Conservation (phyloP, 805 yeast genomes). For the Kockiozyma suomiensis region DNA sequence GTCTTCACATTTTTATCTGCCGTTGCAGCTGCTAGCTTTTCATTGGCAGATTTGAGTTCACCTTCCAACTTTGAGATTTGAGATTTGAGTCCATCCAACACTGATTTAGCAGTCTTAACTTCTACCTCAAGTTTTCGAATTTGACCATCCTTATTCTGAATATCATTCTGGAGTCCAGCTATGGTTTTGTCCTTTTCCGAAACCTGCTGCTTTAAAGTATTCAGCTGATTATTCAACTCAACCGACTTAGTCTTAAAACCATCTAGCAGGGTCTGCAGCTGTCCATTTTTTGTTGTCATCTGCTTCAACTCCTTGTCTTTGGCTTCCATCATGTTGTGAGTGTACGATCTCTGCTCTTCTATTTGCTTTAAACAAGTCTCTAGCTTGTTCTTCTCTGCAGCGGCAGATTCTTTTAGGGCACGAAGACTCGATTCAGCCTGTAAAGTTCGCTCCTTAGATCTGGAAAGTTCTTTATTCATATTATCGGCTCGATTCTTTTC, state of each 20-base stretch:
- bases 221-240: slow-evolving; percentile 42
- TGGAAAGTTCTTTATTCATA: slow-evolving; percentile 43
- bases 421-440: slow-evolving; percentile 22
- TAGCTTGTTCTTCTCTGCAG: slow-evolving; percentile 20
- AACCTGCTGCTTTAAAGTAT: slow-evolving; percentile 35
- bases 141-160: slow-evolving; percentile 41
- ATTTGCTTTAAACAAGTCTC: slow-evolving; percentile 31
- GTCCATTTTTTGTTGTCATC: background rate
- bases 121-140: slow-evolving; percentile 36
- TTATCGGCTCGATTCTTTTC: slow-evolving; percentile 39
- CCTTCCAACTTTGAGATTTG: slow-evolving; percentile 5
- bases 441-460: slow-evolving; percentile 20
- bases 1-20: background rate
- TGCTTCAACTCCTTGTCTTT: slow-evolving; percentile 31
- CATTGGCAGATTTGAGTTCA: background rate
- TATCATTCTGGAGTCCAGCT: slow-evolving; percentile 38
- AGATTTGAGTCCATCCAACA: background rate
- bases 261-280: slow-evolving; percentile 33
- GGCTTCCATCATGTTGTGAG: slow-evolving; percentile 20
- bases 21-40: background rate
- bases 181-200: slow-evolving; percentile 38
- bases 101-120: background rate
- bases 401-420: slow-evolving; percentile 7
- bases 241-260: slow-evolving; percentile 36
- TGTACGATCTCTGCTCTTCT: slow-evolving; percentile 32